Base-by-base conservation (phyloP, 177 flowering plant species). In the Tripterygium wilfordii region DNA sequence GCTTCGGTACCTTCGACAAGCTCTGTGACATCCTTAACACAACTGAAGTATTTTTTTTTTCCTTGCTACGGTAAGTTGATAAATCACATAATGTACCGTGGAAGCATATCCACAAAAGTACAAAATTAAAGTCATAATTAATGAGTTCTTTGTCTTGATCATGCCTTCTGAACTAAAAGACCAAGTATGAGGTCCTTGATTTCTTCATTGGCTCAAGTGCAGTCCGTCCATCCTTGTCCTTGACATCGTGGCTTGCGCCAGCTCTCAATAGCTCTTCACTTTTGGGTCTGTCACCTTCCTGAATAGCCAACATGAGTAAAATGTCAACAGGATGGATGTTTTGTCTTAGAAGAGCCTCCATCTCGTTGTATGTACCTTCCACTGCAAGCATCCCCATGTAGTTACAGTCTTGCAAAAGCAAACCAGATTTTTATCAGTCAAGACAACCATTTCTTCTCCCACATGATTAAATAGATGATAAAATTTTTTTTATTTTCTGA, bases 301-400 rank as follows among this genome's bases (percentile, higher is more conserved):
- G 68, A 42, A 96, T 68, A 50, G 98, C 98, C 83, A 88, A 51
- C 79, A 91, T 19, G 42, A 85, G 49, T 50, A 91, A 64, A 41
- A 91, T 91, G 54, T 91, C 98, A 3, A 85, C 88, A 0, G 98
- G 98, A 61, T 88, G 98, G 29, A 88, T 88, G 62, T 83, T 73
- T 40, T 63, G 83, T 57, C 48, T 67, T 51, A 91, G 43, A 35
- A 91, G 86, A 48, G 81, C 88, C 35, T 91, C 78, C 98, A 91
- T 77, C 66, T 83, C 88, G 40, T 82, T 92, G 55, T 91, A 88
- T 29, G 98, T 1, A 8, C 98, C 96, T 61, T 91, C 98, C 14
- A 91, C 98, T 4, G 96, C 98, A 51, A 88, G 90, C 96, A 91
- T 88, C 25, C 96, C 96, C 98, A 91, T 91, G 82, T 91, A 88